These are phyloP conservation scores for Colletotrichum euphorbiae DNA, from an alignment of 2,329 filamentous ascomycete genomes.

Conservation along the genomic window DNA sequence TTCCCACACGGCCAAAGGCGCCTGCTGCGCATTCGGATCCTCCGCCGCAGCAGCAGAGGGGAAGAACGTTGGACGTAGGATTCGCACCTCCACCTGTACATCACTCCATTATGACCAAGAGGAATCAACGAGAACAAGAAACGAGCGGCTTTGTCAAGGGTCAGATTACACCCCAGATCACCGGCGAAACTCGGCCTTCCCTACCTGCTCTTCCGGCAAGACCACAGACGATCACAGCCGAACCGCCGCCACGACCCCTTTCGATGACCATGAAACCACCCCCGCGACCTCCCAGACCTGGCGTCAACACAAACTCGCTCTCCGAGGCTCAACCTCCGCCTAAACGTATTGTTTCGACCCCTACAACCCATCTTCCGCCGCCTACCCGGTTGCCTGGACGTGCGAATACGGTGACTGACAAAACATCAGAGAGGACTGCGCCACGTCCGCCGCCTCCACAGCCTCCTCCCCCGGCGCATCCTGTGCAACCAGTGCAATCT, in stretches of 20 bases:
- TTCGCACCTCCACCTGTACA: slow-evolving; percentile 68
- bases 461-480: slow-evolving; percentile 25
- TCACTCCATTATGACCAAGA: slow-evolving; percentile 57
- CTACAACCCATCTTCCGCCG: slow-evolving; percentile 39
- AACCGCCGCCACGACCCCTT: slow-evolving; percentile 46
- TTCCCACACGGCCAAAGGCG: slow-evolving; percentile 57
- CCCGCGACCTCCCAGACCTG: slow-evolving; percentile 57
- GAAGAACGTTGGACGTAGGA: slow-evolving; percentile 48
- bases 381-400: slow-evolving; percentile 46
- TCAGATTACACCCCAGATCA: slow-evolving; percentile 53
- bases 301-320: slow-evolving; percentile 44
- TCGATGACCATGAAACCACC: slow-evolving; percentile 52
- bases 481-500: slow-evolving; percentile 17
- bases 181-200: slow-evolving; percentile 53
- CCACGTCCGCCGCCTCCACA: slow-evolving; percentile 38
- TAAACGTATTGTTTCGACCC: slow-evolving; percentile 43
- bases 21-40: slow-evolving; percentile 43
- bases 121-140: slow-evolving; percentile 59
- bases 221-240: slow-evolving; percentile 52
- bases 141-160: slow-evolving; percentile 53
- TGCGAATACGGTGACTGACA: slow-evolving; percentile 56
- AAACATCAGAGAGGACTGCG: slow-evolving; percentile 54
- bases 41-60: slow-evolving; percentile 42
- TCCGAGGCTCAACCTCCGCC: slow-evolving; percentile 43
- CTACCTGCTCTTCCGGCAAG: slow-evolving; percentile 62